Percentiles rank a stretch among this genome's conserved stretches.
Conservation (phyloP, 2,329 filamentous ascomycete species). For the Fusarium devonianum region DNA sequence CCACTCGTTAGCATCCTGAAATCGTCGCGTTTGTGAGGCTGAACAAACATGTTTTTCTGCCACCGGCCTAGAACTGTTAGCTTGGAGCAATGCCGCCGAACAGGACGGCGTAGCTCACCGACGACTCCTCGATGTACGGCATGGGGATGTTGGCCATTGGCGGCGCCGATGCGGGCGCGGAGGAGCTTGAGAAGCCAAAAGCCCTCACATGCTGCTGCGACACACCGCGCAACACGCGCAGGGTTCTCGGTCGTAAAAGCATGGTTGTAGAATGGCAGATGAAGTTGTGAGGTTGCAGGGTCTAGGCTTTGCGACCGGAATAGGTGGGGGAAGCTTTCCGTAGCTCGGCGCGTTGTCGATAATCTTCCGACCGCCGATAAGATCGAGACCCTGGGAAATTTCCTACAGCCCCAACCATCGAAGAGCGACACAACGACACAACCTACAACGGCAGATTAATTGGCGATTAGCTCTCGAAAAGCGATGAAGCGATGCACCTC, state of each 20-base stretch:
- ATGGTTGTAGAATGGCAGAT: conserved; percentile 30
- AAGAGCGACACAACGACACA: neutral
- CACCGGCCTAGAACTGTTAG: conserved; percentile 67
- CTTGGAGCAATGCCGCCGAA: neutral
- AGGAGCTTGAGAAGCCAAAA: conserved; percentile 53
- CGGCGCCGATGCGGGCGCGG: conserved; percentile 37
- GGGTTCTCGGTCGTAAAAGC: conserved; percentile 43
- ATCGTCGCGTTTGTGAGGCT: no score
- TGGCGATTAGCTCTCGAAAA: conserved; percentile 9
- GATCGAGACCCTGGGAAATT: conserved; percentile 20
- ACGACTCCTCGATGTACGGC: conserved; percentile 62
- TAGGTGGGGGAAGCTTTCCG: conserved; percentile 37
- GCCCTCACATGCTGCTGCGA: conserved; percentile 48
- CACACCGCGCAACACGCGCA: conserved; percentile 46
- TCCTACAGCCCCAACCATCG: conserved; percentile 1
- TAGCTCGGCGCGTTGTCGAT: conserved; percentile 30
- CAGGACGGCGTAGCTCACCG: conserved; percentile 42
- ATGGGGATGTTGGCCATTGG: conserved; percentile 58
- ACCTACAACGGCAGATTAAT: conserved; percentile 23
- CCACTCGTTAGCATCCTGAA: conserved; percentile 27
- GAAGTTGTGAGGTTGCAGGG: conserved; percentile 12
- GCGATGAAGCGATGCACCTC: conserved; percentile 42
- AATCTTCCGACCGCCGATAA: conserved; percentile 20
- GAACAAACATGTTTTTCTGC: conserved; percentile 76
- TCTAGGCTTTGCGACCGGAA: conserved; percentile 25